Percentiles rank a stretch among this genome's conserved stretches.
Conservation (phyloP, 768 basidiomycete genomes). For the Lentinula raphanica region DNA sequence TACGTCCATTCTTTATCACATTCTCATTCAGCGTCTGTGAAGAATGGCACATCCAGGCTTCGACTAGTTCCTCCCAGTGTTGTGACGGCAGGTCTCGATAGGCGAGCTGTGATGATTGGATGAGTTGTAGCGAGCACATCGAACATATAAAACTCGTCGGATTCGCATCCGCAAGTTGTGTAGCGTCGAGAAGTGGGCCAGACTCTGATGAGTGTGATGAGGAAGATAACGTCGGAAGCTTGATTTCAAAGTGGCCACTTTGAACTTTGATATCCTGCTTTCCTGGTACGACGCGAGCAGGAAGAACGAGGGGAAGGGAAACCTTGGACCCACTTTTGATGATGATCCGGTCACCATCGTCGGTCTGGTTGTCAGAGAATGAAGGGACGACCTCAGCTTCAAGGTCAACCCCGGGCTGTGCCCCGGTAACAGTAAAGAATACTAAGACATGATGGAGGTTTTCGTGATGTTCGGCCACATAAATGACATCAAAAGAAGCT, state of each 20-base stretch:
- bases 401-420: slow-evolving; percentile 44
- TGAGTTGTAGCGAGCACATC: slow-evolving; percentile 73
- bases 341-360: slow-evolving; percentile 52
- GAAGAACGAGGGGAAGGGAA: slow-evolving; percentile 54
- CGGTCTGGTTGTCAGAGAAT: slow-evolving; percentile 30
- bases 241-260: slow-evolving; percentile 66
- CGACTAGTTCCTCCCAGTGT: slow-evolving; percentile 95
- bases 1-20: slow-evolving; percentile 48
- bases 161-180: slow-evolving; percentile 47
- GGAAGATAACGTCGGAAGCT: slow-evolving; percentile 40
- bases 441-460: slow-evolving; percentile 76
- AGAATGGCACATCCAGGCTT: slow-evolving; percentile 97
- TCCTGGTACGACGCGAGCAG: slow-evolving; percentile 53
- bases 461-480: slow-evolving; percentile 78
- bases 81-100: slow-evolving; percentile 92
- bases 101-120: slow-evolving; percentile 47
- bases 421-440: slow-evolving; percentile 56
- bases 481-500: slow-evolving; percentile 40
- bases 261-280: slow-evolving; percentile 53
- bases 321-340: slow-evolving; percentile 54
- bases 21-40: slow-evolving; percentile 80
- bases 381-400: slow-evolving; percentile 64
- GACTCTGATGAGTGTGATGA: slow-evolving; percentile 25
- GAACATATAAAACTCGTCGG: slow-evolving; percentile 73
- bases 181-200: slow-evolving; percentile 61